Percentiles rank a stretch among this genome's conserved stretches.
Evolutionary conservation across 768 basidiomycete genomes (phyloP).

Genomic region (Cystobasidium onofrii): DNA sequence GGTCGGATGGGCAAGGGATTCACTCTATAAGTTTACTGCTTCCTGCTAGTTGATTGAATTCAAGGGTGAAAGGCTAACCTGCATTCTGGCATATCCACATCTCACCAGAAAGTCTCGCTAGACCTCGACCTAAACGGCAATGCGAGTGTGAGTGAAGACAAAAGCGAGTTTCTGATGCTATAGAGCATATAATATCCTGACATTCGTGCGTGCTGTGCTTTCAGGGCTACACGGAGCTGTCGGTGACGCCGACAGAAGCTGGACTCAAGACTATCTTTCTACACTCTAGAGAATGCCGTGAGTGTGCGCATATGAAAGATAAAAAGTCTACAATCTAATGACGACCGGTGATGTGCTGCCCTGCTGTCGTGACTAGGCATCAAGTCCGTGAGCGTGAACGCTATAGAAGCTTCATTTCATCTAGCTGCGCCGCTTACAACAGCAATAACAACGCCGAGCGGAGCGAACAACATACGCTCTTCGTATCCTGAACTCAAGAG

Average conservation of each 20-base stretch:
- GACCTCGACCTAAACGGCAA: constrained; percentile 85
- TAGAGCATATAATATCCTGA: neutral
- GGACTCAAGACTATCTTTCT: constrained; percentile 76
- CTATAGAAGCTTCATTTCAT: constrained; percentile 55
- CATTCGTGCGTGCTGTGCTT: constrained; percentile 43
- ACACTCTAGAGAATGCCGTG: constrained; percentile 80
- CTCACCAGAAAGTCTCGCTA: constrained; percentile 80
- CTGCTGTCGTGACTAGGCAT: constrained; percentile 46
- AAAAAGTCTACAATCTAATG: too few species aligned
- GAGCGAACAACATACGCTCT: constrained; percentile 59
- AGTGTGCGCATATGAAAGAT: constrained; percentile 43
- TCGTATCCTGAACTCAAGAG: constrained; percentile 73
- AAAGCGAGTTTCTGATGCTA: neutral
- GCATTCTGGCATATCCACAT: neutral
- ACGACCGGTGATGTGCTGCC: constrained; percentile 32
- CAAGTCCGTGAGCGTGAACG: constrained; percentile 51
- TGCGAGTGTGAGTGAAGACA: constrained; percentile 58
- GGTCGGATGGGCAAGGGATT: constrained; percentile 40
- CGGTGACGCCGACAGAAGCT: constrained; percentile 67
- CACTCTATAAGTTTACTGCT: constrained; percentile 12
- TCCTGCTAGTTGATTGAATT: neutral
- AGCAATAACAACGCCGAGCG: constrained; percentile 47
- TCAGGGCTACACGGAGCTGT: constrained; percentile 84
- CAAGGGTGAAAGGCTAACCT: neutral
- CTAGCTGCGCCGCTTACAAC: constrained; percentile 49